These are phyloP conservation scores for Elsinoe batatas DNA, from an alignment of 2,329 filamentous ascomycete species.

Conservation along the genomic window DNA sequence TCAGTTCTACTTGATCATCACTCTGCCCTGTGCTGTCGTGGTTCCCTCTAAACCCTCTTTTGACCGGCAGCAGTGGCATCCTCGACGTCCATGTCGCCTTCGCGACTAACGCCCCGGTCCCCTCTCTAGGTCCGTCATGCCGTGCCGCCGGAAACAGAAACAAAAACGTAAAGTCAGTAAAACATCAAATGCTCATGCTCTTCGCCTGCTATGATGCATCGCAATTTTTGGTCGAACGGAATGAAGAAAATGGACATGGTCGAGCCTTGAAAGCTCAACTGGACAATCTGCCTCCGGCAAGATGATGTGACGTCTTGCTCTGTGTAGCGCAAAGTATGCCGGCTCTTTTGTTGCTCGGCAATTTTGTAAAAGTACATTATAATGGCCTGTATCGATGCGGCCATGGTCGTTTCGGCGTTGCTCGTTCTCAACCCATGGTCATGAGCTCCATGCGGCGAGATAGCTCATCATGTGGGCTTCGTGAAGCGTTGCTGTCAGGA, in stretches of 20 bases:
- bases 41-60: background rate
- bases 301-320: background rate
- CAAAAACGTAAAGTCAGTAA: constrained; percentile 11
- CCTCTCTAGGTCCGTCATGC: constrained; percentile 1
- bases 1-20: constrained; percentile 2
- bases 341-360: background rate
- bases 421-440: constrained; percentile 19
- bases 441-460: constrained; percentile 20
- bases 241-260: background rate
- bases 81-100: background rate
- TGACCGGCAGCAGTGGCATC: background rate
- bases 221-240: constrained; percentile 6
- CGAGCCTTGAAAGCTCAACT: background rate
- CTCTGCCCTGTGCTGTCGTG: background rate
- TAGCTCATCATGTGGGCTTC: constrained; percentile 18
- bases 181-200: constrained; percentile 12
- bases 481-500: constrained; percentile 15
- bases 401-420: constrained; percentile 11
- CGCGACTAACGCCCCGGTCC: background rate
- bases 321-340: background rate
- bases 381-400: background rate
- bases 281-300: constrained; percentile 8
- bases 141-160: background rate
- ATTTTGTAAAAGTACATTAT: constrained; percentile 12
- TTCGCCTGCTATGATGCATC: constrained; percentile 12